Evolutionary conservation across 441 rosid genomes (phyloP), one percentile per base, ranked within the genome.

Genomic region (Populus hybrid): DNA sequence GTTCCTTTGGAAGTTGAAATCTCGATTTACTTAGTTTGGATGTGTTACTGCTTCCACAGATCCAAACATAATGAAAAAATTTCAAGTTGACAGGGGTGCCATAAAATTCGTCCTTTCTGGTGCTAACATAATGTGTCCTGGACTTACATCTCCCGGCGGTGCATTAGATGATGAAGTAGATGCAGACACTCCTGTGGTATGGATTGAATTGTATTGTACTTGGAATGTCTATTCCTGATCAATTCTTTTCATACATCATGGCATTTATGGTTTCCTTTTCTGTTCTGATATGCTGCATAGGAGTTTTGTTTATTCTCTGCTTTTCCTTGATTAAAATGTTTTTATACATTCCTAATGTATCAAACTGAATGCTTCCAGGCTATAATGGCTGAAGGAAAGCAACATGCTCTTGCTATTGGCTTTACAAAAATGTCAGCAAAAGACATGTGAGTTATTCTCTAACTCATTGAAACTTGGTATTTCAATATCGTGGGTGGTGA

Each of bases 41-140:
- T 40, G 30, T 46, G 11, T 42, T 3, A 0, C 64, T 67, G 72
- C 46, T 70, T 79, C 82, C 80, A 82, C 91, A 94, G 98, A 92
- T 90, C 99, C 99, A 59, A 86, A 88, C 72, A 92, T 96, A 85
- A 96, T 96, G 98, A 90, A 91, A 84, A 93, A 93, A 82, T 85
- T 96, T 73, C 98, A 93, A 85, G 99, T 96, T 36, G 99, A 94
- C 83, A 88, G 98, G 73, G 99, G 98, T 78, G 99, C 99, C 10
- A 94, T 96, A 75, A 94, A 79, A 85, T 94, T 91, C 86, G 98
- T 94, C 46, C 91, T 96, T 75, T 81, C 99, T 83, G 98, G 99
- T 82, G 99, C 98, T 82, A 96, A 96, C 88, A 94, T 96, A 82
- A 96, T 94, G 98, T 94, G 99, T 72, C 98, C 98, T 87, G 99